Percentiles rank a stretch among this genome's conserved stretches.
Conservation (phyloP, 2,329 filamentous ascomycete genomes). For the Colletotrichum tropicicola region DNA sequence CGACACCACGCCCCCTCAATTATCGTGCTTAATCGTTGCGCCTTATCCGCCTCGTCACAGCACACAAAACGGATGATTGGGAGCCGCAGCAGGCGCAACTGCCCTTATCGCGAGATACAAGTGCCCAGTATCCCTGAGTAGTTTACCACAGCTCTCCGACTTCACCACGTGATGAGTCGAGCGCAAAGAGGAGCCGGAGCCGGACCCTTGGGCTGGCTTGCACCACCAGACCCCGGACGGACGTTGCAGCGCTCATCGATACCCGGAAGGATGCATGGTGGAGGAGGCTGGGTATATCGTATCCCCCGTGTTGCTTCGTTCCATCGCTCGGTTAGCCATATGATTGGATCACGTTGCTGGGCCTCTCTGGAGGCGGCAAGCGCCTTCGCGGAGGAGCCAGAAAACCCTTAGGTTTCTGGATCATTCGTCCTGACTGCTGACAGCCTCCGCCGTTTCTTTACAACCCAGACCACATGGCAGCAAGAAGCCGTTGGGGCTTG, state of each 20-base stretch:
- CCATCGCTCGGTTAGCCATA: not conserved
- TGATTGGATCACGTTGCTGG: not conserved
- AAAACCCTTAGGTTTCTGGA: not conserved
- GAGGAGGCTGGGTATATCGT: slow-evolving; percentile 11
- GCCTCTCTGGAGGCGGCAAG: not conserved
- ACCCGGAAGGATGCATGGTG: not conserved
- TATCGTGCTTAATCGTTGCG: too few relatives aligned
- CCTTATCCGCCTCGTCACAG: too few relatives aligned
- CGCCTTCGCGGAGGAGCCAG: slow-evolving; percentile 4
- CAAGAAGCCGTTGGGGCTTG: not conserved
- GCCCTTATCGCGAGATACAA: not conserved
- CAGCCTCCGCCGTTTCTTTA: not conserved
- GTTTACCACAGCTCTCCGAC: not conserved
- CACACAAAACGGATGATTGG: not conserved
- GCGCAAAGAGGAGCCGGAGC: not conserved
- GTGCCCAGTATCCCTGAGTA: too few relatives aligned
- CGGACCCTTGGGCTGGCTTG: not conserved
- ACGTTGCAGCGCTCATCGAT: not conserved
- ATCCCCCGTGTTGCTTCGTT: not conserved
- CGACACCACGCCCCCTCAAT: too few relatives aligned
- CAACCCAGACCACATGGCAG: not conserved
- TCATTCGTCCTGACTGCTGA: not conserved
- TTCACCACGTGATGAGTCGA: not conserved
- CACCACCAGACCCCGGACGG: not conserved
- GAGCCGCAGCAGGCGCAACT: not conserved